Evolutionary conservation across 2,329 filamentous ascomycete species (phyloP).

Genomic region (Sarocladium strictum): DNA sequence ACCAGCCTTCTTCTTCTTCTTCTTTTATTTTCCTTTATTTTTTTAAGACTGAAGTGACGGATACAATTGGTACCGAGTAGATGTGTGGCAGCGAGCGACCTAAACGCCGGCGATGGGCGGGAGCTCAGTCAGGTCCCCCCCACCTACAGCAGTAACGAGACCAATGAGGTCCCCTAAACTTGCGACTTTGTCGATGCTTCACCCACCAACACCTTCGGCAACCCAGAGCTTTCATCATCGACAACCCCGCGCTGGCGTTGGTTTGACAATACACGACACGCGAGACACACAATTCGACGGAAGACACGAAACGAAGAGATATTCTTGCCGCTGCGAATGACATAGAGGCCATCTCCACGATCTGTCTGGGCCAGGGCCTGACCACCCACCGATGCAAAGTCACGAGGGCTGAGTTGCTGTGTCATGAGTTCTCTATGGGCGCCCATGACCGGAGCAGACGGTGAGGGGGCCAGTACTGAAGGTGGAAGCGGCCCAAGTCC

Average conservation of each 20-base stretch:
- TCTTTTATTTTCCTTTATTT: no score
- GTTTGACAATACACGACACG: not conserved
- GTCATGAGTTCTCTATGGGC: slow-evolving; percentile 2
- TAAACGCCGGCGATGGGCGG: not conserved
- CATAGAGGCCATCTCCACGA: not conserved
- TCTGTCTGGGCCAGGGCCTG: not conserved
- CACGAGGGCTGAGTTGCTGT: not conserved
- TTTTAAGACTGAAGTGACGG: no score
- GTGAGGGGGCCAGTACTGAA: not conserved
- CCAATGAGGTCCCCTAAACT: not conserved
- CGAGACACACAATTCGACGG: not conserved
- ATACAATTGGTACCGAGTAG: no score
- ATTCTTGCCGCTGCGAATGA: not conserved
- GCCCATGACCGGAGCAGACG: not conserved
- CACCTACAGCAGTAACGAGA: not conserved
- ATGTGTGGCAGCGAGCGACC: not conserved
- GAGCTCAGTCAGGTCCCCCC: not conserved
- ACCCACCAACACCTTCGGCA: not conserved
- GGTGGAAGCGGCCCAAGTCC: not conserved
- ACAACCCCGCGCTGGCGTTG: no score
- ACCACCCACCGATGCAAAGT: slow-evolving; percentile 4
- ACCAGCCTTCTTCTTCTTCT: no score
- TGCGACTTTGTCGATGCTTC: slow-evolving; percentile 4
- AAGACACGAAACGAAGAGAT: not conserved
- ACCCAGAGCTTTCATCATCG: not conserved